Evolutionary conservation across 1,139 yeast species (phyloP), one percentile per base, ranked within the genome.

Genomic region (Suhomyces taliae): DNA sequence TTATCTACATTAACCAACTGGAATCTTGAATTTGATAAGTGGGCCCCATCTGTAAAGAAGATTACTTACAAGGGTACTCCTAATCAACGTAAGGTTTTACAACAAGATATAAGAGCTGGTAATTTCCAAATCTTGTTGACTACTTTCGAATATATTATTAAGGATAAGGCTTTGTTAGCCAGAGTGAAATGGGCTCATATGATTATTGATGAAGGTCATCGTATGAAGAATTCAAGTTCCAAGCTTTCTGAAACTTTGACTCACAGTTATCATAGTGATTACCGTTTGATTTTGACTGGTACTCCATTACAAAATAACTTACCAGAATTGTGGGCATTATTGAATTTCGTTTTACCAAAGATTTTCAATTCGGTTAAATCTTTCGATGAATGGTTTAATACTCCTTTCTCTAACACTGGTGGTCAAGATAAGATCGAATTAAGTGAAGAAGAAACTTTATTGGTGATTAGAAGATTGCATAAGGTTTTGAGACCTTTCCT

Each of bases 401-500:
- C 93, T 0, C 95, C 95, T 7, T 87, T 87, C 65, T 90, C 90
- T 1, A 86, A 84, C 55, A 83, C 93, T 36, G 93, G 95, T 50
- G 82, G 85, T 33, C 93, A 86, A 64, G 93, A 87, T 59, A 85
- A 85, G 66, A 82, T 87, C 27, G 93, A 83, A 53, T 70, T 87
- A 44, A 82, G 87, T 12, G 93, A 93, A 78, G 99, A 93, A 84
- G 99, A 93, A 69, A 87, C 96, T 15, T 75, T 93, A 54, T 82
- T 93, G 73, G 89, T 93, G 50, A 93, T 93, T 62, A 79, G 98
- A 66, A 89, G 99, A 81, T 79, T 93, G 64, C 99, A 93, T 67
- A 93, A 93, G 66, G 99, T 93, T 26, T 78, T 93, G 62, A 81
- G 99, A 63, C 99, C 99, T 3, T 93, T 93, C 78, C 75, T 93